Percentiles rank a stretch among this genome's conserved stretches.
Conservation (phyloP, 805 yeast species). For the Kazachstania kunashirensis region DNA sequence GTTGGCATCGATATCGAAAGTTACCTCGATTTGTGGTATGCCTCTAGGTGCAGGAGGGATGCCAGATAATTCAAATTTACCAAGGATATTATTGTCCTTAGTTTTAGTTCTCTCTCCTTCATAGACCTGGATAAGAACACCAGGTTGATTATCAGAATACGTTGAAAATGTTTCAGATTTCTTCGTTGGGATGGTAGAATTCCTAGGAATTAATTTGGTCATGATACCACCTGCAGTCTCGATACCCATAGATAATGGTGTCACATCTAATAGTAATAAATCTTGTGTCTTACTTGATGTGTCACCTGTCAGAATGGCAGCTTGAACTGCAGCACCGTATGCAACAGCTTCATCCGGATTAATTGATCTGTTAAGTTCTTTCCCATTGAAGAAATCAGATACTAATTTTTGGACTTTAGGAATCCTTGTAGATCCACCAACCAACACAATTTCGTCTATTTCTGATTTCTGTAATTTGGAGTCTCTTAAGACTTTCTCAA, state of each 20-base stretch:
- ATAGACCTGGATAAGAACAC: constrained; percentile 90
- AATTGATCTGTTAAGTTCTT: constrained; percentile 90
- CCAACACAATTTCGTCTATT: constrained; percentile 84
- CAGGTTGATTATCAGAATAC: constrained; percentile 95
- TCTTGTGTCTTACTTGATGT: constrained; percentile 93
- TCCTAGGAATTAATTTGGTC: constrained; percentile 93
- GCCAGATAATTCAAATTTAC: constrained; percentile 91
- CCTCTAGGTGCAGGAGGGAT: constrained; percentile 99
- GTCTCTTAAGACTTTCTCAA: constrained; percentile 85
- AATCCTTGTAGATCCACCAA: constrained; percentile 96
- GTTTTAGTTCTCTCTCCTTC: constrained; percentile 98
- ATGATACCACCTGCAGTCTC: constrained; percentile 98
- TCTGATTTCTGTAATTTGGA: constrained; percentile 79
- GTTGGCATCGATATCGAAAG: constrained; percentile 93
- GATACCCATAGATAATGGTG: constrained; percentile 92
- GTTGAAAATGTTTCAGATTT: constrained; percentile 94
- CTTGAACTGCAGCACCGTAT: constrained; percentile 97
- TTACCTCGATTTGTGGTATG: constrained; percentile 95
- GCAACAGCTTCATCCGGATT: constrained; percentile 99
- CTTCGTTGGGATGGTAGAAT: constrained; percentile 93
- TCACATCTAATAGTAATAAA: constrained; percentile 84
- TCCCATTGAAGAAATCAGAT: constrained; percentile 92
- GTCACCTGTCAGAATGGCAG: constrained; percentile 92
- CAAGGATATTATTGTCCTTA: constrained; percentile 88
- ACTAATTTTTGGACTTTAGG: constrained; percentile 93